phyloP scores from a whole-genome alignment of 805 yeast species.

The Zygosaccharomyces pseudorouxii region DNA sequence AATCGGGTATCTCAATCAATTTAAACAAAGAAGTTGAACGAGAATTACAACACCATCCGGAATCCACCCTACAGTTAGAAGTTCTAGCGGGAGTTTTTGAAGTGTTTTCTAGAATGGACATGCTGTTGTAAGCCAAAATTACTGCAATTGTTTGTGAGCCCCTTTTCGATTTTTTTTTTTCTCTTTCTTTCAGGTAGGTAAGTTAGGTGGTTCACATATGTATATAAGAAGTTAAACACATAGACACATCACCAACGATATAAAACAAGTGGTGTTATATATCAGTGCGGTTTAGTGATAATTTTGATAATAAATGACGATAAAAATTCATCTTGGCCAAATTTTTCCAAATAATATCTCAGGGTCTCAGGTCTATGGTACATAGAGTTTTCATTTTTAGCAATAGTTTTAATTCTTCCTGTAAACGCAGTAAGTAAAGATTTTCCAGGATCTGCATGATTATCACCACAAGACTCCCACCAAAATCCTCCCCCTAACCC shows the following conservation, averaged over 20 bases:
- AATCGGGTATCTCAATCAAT: constrained; percentile 68
- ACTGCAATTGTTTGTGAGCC: background rate
- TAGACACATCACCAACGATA: background rate
- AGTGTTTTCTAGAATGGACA: constrained; percentile 90
- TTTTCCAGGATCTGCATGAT: constrained; percentile 27
- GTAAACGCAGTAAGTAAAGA: constrained; percentile 48
- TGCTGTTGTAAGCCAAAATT: constrained; percentile 50
- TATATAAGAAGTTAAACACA: constrained; percentile 6
- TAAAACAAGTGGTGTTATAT: background rate
- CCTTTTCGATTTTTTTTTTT: background rate
- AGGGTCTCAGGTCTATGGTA: constrained; percentile 16
- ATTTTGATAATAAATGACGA: constrained; percentile 9
- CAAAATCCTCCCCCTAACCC: constrained; percentile 81
- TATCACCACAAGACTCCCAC: constrained; percentile 92
- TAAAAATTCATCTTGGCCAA: constrained; percentile 19
- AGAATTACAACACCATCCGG: constrained; percentile 41
- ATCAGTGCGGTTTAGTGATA: constrained; percentile 1
- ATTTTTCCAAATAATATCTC: constrained; percentile 19
- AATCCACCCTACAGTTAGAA: constrained; percentile 66
- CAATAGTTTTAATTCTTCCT: constrained; percentile 18
- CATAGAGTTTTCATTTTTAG: constrained; percentile 13
- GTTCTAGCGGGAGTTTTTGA: constrained; percentile 87
- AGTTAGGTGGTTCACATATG: constrained; percentile 3
- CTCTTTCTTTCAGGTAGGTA: background rate
- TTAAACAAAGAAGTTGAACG: constrained; percentile 44